phyloP scores from a whole-genome alignment of 805 yeast species.

The Dipodascus geniculatus region DNA sequence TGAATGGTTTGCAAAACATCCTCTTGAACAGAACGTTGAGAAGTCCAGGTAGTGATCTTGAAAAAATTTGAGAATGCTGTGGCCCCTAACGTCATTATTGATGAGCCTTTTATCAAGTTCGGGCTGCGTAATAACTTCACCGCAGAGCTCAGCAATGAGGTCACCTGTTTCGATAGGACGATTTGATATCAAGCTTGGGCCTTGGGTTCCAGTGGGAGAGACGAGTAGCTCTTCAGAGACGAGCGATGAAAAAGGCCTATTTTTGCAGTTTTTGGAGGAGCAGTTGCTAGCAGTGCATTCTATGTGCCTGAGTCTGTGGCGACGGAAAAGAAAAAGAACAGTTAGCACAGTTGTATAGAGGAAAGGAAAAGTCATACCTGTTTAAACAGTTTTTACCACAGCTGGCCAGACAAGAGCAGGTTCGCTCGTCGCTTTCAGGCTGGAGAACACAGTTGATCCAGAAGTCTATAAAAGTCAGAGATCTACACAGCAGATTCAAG shows the following conservation, averaged over 20 bases:
- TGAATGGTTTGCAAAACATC: slow-evolving; percentile 40
- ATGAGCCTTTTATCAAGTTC: slow-evolving; percentile 30
- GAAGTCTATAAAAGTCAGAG: background rate
- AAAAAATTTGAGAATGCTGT: slow-evolving; percentile 11
- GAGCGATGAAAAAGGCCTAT: background rate
- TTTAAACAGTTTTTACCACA: background rate
- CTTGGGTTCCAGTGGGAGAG: slow-evolving; percentile 13
- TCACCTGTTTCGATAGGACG: slow-evolving; percentile 28
- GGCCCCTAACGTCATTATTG: slow-evolving; percentile 22
- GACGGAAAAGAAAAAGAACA: background rate
- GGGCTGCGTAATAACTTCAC: slow-evolving; percentile 33
- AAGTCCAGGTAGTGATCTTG: slow-evolving; percentile 32
- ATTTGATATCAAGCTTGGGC: slow-evolving; percentile 32
- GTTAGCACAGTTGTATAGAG: background rate
- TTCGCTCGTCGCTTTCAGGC: background rate
- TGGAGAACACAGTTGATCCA: background rate
- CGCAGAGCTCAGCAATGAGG: slow-evolving; percentile 37
- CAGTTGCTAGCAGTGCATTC: background rate
- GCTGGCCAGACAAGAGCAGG: background rate
- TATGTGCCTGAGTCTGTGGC: background rate
- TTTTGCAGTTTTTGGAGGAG: background rate
- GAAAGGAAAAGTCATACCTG: background rate
- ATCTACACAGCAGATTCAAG: background rate
- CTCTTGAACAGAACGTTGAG: slow-evolving; percentile 34
- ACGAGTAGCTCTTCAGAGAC: background rate